Conservation (phyloP, 1,139 yeast species). For the Taphrina flavorubra region DNA sequence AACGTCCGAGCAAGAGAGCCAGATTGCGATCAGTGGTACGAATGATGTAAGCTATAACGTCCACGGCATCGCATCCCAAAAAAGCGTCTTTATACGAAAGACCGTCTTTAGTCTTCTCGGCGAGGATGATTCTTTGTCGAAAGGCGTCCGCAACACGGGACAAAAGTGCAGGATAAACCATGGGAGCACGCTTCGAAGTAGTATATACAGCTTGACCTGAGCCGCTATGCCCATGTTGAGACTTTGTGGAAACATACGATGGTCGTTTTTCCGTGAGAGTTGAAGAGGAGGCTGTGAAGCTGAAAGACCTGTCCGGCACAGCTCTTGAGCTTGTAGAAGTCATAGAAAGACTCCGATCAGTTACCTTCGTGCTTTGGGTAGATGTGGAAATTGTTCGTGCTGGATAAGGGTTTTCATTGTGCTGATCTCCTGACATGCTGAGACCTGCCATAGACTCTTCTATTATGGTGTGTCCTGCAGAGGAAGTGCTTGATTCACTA, state of each 20-base stretch:
- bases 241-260: conserved; percentile 22
- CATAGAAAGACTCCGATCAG: conserved; percentile 33
- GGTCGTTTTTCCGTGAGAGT: conserved; percentile 34
- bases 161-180: conserved; percentile 84
- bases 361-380: conserved; percentile 29
- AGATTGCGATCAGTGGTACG: conserved; percentile 89
- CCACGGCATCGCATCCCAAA: conserved; percentile 94
- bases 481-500: background rate
- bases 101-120: conserved; percentile 91
- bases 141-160: conserved; percentile 84
- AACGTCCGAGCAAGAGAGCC: conserved; percentile 85
- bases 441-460: conserved; percentile 16
- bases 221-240: conserved; percentile 31
- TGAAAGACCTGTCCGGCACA: conserved; percentile 26
- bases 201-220: conserved; percentile 37
- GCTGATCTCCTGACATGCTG: background rate
- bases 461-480: background rate
- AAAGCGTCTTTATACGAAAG: conserved; percentile 92
- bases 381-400: conserved; percentile 25
- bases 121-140: conserved; percentile 69
- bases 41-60: conserved; percentile 79
- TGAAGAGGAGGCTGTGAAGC: conserved; percentile 27
- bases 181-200: conserved; percentile 53
- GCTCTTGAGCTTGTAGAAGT: conserved; percentile 30
- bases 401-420: background rate